Evolutionary conservation across 768 basidiomycete species (phyloP).

Genomic region (Clavulina sp.): DNA sequence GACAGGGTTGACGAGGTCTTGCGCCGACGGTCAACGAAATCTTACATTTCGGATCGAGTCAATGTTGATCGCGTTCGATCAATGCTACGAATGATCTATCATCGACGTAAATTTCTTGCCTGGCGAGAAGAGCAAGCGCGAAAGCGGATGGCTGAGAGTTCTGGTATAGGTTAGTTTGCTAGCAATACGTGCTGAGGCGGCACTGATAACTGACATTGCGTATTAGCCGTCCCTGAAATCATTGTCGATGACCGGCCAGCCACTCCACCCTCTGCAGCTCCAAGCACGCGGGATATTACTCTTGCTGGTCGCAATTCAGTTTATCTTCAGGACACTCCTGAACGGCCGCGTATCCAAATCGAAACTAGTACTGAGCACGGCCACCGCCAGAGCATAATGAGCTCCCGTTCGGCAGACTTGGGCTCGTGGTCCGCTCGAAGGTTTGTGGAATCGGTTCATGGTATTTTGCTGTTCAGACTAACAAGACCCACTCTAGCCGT

Average conservation of each 20-base stretch:
- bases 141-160: neutral
- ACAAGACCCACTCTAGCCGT: too few species aligned
- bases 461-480: too few species aligned
- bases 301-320: conserved; percentile 4
- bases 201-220: neutral
- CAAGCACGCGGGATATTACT: conserved; percentile 31
- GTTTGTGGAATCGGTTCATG: too few species aligned
- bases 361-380: too few species aligned
- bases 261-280: conserved; percentile 31
- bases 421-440: too few species aligned
- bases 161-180: neutral
- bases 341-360: neutral
- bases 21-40: conserved; percentile 53
- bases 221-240: conserved; percentile 49
- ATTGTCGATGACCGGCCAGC: conserved; percentile 36
- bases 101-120: conserved; percentile 48
- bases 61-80: conserved; percentile 75
- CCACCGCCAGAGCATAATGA: too few species aligned
- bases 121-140: conserved; percentile 25
- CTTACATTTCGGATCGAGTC: conserved; percentile 65
- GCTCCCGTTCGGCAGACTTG: too few species aligned
- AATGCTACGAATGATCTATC: conserved; percentile 55
- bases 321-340: conserved; percentile 1
- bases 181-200: neutral
- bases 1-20: conserved; percentile 67